phyloP scores from a whole-genome alignment of 2,329 filamentous ascomycete species.

The Laburnicola sp. region DNA sequence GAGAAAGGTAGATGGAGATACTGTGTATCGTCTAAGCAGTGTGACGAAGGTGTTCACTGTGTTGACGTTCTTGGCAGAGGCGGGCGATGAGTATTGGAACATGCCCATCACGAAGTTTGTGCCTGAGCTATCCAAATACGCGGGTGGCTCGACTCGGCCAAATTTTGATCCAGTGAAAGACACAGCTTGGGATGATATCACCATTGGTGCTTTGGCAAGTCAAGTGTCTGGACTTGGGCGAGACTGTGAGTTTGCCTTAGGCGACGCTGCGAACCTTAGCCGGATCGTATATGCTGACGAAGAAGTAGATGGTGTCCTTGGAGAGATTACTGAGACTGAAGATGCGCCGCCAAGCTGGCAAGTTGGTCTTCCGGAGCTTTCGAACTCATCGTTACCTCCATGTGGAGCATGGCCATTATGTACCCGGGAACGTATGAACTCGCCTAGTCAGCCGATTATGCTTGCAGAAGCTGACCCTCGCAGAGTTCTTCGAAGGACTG shows the following conservation, averaged over 20 bases:
- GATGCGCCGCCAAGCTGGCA: slow-evolving; percentile 19
- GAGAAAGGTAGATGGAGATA: slow-evolving; percentile 34
- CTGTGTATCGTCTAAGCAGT: slow-evolving; percentile 53
- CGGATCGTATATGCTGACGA: slow-evolving; percentile 44
- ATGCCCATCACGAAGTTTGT: slow-evolving; percentile 27
- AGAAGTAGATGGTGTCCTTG: slow-evolving; percentile 36
- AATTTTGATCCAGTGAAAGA: slow-evolving; percentile 26
- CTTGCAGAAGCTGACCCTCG: background rate
- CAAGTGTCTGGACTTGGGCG: slow-evolving; percentile 31
- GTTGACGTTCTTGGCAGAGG: slow-evolving; percentile 48
- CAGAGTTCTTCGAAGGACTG: slow-evolving; percentile 44
- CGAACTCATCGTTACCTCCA: slow-evolving; percentile 17
- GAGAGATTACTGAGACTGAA: slow-evolving; percentile 27
- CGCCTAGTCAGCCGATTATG: background rate
- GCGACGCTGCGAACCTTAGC: background rate
- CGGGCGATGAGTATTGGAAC: slow-evolving; percentile 47
- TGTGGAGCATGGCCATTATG: slow-evolving; percentile 31
- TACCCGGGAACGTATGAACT: slow-evolving; percentile 20
- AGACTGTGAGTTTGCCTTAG: slow-evolving; percentile 14
- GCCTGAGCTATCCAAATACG: slow-evolving; percentile 16
- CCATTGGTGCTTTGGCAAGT: slow-evolving; percentile 21
- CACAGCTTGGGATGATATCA: slow-evolving; percentile 20
- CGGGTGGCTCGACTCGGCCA: slow-evolving; percentile 8
- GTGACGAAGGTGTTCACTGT: slow-evolving; percentile 53
- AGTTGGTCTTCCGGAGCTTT: slow-evolving; percentile 21